These are phyloP conservation scores for Acanthamoeba divionensis DNA, from an alignment of 208 protist species.

Conservation along the genomic window DNA sequence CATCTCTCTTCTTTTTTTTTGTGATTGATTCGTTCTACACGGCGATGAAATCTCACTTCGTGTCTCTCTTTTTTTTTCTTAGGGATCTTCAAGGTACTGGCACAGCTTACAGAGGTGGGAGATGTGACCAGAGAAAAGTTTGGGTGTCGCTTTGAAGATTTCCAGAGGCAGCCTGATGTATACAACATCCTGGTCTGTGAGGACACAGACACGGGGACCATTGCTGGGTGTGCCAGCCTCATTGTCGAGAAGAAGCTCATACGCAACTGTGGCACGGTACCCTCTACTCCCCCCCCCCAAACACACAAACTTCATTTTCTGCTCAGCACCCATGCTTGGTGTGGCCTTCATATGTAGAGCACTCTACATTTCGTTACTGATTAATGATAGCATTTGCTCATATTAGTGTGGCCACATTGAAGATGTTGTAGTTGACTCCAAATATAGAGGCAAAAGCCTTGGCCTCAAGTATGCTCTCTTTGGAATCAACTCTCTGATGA, in stretches of 20 bases:
- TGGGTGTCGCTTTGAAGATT: conserved; percentile 33
- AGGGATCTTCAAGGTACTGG: conserved; percentile 58
- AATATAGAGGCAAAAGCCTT: conserved; percentile 72
- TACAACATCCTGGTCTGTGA: conserved; percentile 72
- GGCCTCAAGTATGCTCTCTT: conserved; percentile 63
- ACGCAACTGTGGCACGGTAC: conserved; percentile 54
- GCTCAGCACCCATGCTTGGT: too few species aligned
- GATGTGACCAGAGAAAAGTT: conserved; percentile 58
- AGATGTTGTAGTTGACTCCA: conserved; percentile 82
- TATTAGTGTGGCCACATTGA: conserved; percentile 81
- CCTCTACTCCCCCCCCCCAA: neutral
- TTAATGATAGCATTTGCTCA: too few species aligned
- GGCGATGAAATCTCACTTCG: neutral
- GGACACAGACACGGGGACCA: conserved; percentile 55
- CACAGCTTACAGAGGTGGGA: conserved; percentile 66
- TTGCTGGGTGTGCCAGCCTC: conserved; percentile 73
- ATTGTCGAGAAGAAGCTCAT: conserved; percentile 82
- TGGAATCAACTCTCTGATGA: neutral
- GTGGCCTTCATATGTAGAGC: neutral
- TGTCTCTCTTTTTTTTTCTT: neutral
- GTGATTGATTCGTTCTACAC: too few species aligned
- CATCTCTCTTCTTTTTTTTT: neutral
- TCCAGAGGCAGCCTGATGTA: conserved; percentile 13
- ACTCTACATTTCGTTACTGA: too few species aligned
- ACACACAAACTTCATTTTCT: too few species aligned